Evolutionary conservation across 2,329 filamentous ascomycete species (phyloP).

Genomic region (Cladophialophora psammophila): DNA sequence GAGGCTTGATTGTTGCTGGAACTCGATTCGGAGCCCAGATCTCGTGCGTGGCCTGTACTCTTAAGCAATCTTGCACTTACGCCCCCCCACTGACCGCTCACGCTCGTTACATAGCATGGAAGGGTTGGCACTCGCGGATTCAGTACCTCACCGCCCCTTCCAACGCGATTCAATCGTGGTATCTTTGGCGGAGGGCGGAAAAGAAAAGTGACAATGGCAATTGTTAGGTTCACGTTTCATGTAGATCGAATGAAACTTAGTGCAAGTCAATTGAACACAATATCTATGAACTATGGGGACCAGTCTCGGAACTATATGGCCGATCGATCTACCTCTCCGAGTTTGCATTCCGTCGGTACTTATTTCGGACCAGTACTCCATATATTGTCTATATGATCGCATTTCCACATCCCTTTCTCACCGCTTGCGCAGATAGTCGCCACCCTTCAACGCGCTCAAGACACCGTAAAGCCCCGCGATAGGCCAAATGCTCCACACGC

Average conservation of each 20-base stretch:
- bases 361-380: no score
- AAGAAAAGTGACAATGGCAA: neutral
- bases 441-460: slow-evolving; percentile 36
- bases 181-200: neutral
- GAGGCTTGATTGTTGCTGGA: no score
- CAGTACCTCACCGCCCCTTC: no score
- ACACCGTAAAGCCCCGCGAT: slow-evolving; percentile 38
- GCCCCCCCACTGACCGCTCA: no score
- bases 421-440: slow-evolving; percentile 39
- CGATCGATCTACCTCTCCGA: slow-evolving; percentile 6
- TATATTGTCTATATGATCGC: no score
- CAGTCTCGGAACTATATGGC: neutral
- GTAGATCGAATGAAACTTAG: neutral
- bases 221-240: neutral
- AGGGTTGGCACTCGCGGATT: no score
- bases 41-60: no score
- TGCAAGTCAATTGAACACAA: neutral
- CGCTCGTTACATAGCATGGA: no score
- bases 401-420: slow-evolving; percentile 37
- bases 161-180: neutral
- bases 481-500: slow-evolving; percentile 38
- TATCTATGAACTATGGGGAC: neutral
- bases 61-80: no score
- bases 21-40: no score
- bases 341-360: neutral